phyloP scores from a whole-genome alignment of 371 early-diverging fungal species.

The Fennellomyces sp. region DNA sequence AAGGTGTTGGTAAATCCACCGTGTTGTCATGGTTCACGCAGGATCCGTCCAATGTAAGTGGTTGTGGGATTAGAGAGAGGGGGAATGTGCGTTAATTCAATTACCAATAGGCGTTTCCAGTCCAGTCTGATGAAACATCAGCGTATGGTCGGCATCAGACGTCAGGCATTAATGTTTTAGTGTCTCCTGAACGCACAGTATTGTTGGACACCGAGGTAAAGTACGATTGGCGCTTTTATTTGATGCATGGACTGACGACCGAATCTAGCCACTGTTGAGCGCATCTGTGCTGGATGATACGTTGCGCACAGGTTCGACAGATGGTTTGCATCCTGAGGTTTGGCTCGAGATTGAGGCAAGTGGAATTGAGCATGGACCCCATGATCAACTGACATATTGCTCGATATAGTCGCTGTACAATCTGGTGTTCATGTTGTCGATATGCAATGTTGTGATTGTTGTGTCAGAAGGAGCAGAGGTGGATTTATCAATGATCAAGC shows the following conservation, averaged over 20 bases:
- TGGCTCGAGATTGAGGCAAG: constrained; percentile 62
- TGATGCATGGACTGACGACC: background rate
- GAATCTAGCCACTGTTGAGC: constrained; percentile 50
- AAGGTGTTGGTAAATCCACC: constrained; percentile 75
- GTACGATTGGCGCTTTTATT: background rate
- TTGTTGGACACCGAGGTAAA: constrained; percentile 68
- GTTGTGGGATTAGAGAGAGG: too few relatives aligned
- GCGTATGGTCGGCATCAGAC: constrained; percentile 56
- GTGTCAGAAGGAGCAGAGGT: constrained; percentile 58
- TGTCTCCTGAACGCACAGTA: constrained; percentile 72
- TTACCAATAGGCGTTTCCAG: background rate
- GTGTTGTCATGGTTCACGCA: constrained; percentile 63
- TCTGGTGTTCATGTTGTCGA: constrained; percentile 61
- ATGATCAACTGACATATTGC: background rate
- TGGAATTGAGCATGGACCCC: background rate
- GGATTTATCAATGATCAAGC: constrained; percentile 43
- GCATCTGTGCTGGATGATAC: constrained; percentile 59
- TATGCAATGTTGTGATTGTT: constrained; percentile 71
- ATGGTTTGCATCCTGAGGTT: constrained; percentile 53
- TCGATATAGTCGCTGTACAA: constrained; percentile 43
- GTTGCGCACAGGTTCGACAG: constrained; percentile 37
- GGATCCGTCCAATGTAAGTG: constrained; percentile 30
- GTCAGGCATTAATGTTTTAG: constrained; percentile 71
- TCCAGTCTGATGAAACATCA: constrained; percentile 1
- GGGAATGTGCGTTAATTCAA: background rate